These are phyloP conservation scores for Erodium trifolium DNA, from an alignment of 441 rosid species.

Conservation along the genomic window DNA sequence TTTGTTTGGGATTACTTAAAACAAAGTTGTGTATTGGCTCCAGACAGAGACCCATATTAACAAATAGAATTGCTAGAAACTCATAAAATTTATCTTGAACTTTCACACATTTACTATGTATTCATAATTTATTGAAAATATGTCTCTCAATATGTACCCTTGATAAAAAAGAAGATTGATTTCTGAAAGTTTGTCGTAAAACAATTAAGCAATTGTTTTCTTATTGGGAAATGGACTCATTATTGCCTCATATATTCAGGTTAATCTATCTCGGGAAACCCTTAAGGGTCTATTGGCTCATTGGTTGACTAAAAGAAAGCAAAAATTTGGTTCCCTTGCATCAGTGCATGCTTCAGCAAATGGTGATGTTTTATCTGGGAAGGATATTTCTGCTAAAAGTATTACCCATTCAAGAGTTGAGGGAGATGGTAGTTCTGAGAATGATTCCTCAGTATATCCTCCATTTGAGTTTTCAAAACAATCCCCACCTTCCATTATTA, in stretches of 20 bases:
- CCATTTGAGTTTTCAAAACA: conserved; percentile 75
- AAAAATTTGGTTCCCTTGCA: conserved; percentile 39
- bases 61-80: background rate
- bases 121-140: background rate
- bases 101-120: background rate
- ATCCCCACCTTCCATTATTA: conserved; percentile 76
- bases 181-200: background rate
- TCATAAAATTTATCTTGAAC: background rate
- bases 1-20: background rate
- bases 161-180: background rate
- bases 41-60: background rate
- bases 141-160: background rate
- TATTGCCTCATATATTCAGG: conserved; percentile 32
- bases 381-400: conserved; percentile 47
- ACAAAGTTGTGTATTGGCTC: background rate
- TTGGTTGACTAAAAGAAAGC: conserved; percentile 79
- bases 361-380: conserved; percentile 61
- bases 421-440: conserved; percentile 59
- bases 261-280: conserved; percentile 92
- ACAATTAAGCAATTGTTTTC: background rate
- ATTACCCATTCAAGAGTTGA: conserved; percentile 53
- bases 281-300: conserved; percentile 90
- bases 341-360: conserved; percentile 40
- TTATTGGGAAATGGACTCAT: background rate
- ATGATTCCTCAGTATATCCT: conserved; percentile 72